Evolutionary conservation across 2,329 filamentous ascomycete species (phyloP), one percentile per base, ranked within the genome.

Genomic region (Fusarium annulatum): DNA sequence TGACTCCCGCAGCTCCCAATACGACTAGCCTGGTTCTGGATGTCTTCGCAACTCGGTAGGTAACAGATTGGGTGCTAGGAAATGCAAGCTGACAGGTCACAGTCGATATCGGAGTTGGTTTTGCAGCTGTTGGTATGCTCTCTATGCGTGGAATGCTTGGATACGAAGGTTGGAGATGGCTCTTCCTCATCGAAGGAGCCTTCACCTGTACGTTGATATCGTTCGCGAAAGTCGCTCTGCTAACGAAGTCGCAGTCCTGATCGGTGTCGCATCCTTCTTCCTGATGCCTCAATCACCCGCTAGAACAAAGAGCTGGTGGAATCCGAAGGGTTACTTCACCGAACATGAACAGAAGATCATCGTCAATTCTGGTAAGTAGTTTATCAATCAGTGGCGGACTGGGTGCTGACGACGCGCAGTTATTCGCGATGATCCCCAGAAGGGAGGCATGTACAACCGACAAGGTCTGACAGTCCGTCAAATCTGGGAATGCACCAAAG

Each of bases 151-250:
- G 88, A n/a, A 75, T 85, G 45, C 80, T 86, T 41, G 85, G 85
- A 1, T 83, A 87, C 65, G 86, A 84, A 61, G 89, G 89, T 5
- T 91, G 89, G 88, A 81, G 87, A 36, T 89, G 88, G 87, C 77
- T 89, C 16, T 90, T 89, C 63, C 78, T 83, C 10, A 79, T 83
- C 16, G 81, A 83, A 36, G 14, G 76, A 9, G 61, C 75, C 5
- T 77, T 81, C 33, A 55, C 51, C 2, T 55, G 34, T 41, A 30
- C 0, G 51, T 28, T 39, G 19, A 28, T 1, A 9, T n/a, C 19
- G 2, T 18, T 2, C 8, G 0, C 8, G 7, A 14, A 2, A 12
- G 2, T n/a, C 5, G 7, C 23, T 9, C 4, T n/a, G 36, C 23
- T 41, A 10, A 55, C 8, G 5, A 8, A 18, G 8, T 41, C 8